phyloP scores from a whole-genome alignment of 2,329 filamentous ascomycete genomes.

The Chrysoporthe austroafricana region DNA sequence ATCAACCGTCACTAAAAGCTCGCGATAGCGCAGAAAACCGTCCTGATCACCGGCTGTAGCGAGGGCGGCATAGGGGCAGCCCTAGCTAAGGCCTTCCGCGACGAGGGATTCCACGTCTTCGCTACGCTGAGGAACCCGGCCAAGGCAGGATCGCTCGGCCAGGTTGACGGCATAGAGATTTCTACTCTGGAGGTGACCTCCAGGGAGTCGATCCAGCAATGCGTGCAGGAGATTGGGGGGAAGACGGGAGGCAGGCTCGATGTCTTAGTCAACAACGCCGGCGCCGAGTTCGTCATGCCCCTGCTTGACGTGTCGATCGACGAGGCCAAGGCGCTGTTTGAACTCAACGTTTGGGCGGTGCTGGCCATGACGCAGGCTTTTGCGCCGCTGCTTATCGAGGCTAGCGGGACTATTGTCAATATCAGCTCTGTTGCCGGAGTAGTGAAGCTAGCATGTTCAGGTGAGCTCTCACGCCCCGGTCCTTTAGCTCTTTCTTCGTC shows the following conservation, averaged over 20 bases:
- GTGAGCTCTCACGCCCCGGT: neutral
- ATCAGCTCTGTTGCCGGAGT: slow-evolving; percentile 26
- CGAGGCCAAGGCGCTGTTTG: slow-evolving; percentile 42
- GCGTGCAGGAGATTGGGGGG: slow-evolving; percentile 29
- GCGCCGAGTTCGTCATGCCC: slow-evolving; percentile 39
- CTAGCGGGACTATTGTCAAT: slow-evolving; percentile 35
- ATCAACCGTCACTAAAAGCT: neutral
- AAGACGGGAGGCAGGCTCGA: neutral
- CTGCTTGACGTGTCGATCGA: slow-evolving; percentile 41
- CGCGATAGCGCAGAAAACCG: slow-evolving; percentile 29
- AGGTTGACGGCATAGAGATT: slow-evolving; percentile 31
- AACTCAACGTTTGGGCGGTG: slow-evolving; percentile 46
- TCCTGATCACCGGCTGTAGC: slow-evolving; percentile 43
- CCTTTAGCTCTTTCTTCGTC: neutral
- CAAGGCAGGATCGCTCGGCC: slow-evolving; percentile 29
- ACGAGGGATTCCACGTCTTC: slow-evolving; percentile 36
- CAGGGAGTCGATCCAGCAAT: slow-evolving; percentile 31
- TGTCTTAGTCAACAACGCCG: slow-evolving; percentile 50
- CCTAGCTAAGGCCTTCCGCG: slow-evolving; percentile 38
- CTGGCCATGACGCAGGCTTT: slow-evolving; percentile 45
- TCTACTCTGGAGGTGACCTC: slow-evolving; percentile 38
- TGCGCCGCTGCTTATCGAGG: slow-evolving; percentile 35
- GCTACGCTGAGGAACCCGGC: slow-evolving; percentile 37
- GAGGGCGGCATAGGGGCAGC: slow-evolving; percentile 39
- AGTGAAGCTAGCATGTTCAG: too few species aligned